phyloP scores from a whole-genome alignment of 495 filamentous ascomycete genomes.

The Penicillium turbatum region DNA sequence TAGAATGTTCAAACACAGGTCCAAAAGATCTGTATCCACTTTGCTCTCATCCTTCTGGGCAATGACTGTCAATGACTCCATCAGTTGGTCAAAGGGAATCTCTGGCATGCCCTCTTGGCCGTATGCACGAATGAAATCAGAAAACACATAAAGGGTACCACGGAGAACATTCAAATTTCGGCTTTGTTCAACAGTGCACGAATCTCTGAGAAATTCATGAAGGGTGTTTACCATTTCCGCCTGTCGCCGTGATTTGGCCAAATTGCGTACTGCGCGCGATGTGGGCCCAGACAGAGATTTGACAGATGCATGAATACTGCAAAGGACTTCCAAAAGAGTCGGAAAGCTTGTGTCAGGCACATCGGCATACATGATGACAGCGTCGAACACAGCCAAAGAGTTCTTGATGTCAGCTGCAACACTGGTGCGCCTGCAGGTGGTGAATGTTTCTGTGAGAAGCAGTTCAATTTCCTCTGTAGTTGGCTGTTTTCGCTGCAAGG shows the following conservation, averaged over 20 bases:
- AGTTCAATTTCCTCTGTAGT: constrained; percentile 59
- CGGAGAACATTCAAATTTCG: constrained; percentile 61
- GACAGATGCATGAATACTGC: constrained; percentile 74
- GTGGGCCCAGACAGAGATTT: constrained; percentile 63
- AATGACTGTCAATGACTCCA: constrained; percentile 56
- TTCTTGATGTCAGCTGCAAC: constrained; percentile 68
- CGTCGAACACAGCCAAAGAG: constrained; percentile 71
- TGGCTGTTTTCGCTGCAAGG: constrained; percentile 75
- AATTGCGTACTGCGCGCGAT: constrained; percentile 70
- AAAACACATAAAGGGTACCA: constrained; percentile 64
- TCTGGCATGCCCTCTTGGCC: constrained; percentile 59
- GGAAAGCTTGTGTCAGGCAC: constrained; percentile 65
- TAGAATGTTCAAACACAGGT: constrained; percentile 38
- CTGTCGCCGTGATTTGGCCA: constrained; percentile 76
- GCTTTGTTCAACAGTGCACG: constrained; percentile 37
- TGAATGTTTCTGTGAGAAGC: constrained; percentile 64
- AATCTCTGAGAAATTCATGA: constrained; percentile 56
- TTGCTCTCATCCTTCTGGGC: constrained; percentile 48
- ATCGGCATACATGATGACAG: constrained; percentile 71
- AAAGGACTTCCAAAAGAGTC: constrained; percentile 72
- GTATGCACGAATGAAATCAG: constrained; percentile 52
- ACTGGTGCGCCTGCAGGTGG: constrained; percentile 71
- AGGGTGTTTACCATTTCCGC: constrained; percentile 63
- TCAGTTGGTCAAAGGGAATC: constrained; percentile 45
- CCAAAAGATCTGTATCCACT: constrained; percentile 55